phyloP scores from a whole-genome alignment of 1,284 basidiomycete species.

The Ganoderma multipileum region DNA sequence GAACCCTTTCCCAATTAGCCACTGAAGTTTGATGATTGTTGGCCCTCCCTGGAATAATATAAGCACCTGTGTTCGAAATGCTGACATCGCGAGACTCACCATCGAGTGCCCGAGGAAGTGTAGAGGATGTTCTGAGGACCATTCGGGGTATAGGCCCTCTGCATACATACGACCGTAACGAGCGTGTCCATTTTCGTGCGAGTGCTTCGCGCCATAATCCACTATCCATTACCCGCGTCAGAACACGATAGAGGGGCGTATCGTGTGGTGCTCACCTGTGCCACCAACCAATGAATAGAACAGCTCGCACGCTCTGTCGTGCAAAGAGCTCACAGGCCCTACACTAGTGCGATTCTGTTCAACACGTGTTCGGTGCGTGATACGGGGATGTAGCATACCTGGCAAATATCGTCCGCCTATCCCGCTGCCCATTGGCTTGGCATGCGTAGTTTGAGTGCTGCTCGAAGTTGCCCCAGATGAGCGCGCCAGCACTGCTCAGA shows the following conservation, averaged over 20 bases:
- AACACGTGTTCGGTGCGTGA: background rate
- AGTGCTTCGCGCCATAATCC: slow-evolving; percentile 50
- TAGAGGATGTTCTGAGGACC: slow-evolving; percentile 51
- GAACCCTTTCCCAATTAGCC: slow-evolving; percentile 48
- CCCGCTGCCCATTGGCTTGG: slow-evolving; percentile 25
- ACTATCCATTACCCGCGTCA: slow-evolving; percentile 33
- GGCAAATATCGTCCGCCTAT: slow-evolving; percentile 40
- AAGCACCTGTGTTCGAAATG: too few relatives aligned
- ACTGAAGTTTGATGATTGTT: slow-evolving; percentile 56
- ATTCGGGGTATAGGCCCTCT: slow-evolving; percentile 53
- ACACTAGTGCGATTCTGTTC: slow-evolving; percentile 42
- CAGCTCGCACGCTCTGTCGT: slow-evolving; percentile 65
- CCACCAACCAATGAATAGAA: slow-evolving; percentile 60
- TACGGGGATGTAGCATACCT: slow-evolving; percentile 38
- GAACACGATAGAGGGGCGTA: too few relatives aligned
- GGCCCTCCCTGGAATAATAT: slow-evolving; percentile 50
- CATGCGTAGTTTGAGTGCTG: slow-evolving; percentile 41
- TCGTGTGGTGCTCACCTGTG: slow-evolving; percentile 40
- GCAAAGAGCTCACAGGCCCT: slow-evolving; percentile 59
- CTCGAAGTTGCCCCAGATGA: slow-evolving; percentile 54
- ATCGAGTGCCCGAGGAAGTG: slow-evolving; percentile 65
- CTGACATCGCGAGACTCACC: slow-evolving; percentile 36
- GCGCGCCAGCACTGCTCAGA: slow-evolving; percentile 48
- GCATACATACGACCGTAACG: slow-evolving; percentile 51
- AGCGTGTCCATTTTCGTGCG: slow-evolving; percentile 44